These are phyloP conservation scores for Trichophyton rubrum DNA, from an alignment of 2,329 filamentous ascomycete genomes.

Conservation along the genomic window DNA sequence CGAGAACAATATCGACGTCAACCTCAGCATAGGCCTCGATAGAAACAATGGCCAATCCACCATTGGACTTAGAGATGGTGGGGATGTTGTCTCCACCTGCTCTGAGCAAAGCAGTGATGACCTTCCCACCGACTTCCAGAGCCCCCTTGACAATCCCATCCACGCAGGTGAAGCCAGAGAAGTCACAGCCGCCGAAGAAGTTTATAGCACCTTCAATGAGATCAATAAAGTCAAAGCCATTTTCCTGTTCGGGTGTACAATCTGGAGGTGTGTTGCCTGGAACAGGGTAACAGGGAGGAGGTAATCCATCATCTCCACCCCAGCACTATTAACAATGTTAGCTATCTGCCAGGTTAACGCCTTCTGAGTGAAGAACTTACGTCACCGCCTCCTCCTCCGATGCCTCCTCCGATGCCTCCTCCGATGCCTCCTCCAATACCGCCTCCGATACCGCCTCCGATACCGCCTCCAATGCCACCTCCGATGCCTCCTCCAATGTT, in stretches of 20 bases:
- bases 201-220: conserved; percentile 50
- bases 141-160: too few species aligned
- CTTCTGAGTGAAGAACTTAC: not conserved
- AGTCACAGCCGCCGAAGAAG: conserved; percentile 59
- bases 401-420: not conserved
- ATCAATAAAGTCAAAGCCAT: conserved; percentile 60
- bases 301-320: conserved; percentile 19
- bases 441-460: not conserved
- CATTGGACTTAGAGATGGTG: conserved; percentile 45
- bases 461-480: conserved; percentile 19
- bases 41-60: conserved; percentile 60
- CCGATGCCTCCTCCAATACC: conserved; percentile 10
- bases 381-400: conserved; percentile 16
- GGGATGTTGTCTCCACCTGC: conserved; percentile 38
- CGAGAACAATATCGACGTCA: conserved; percentile 69
- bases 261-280: conserved; percentile 64
- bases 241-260: conserved; percentile 57
- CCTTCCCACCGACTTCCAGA: conserved; percentile 35
- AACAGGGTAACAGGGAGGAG: conserved; percentile 47
- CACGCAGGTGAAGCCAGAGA: conserved; percentile 58
- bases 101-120: conserved; percentile 45
- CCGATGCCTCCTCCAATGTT: conserved; percentile 11
- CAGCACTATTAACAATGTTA: conserved; percentile 28
- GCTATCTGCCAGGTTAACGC: not conserved
- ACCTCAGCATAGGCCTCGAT: conserved; percentile 63